Base-by-base conservation (phyloP, 2,329 filamentous ascomycete genomes). In the Ampelomyces quisqualis region DNA sequence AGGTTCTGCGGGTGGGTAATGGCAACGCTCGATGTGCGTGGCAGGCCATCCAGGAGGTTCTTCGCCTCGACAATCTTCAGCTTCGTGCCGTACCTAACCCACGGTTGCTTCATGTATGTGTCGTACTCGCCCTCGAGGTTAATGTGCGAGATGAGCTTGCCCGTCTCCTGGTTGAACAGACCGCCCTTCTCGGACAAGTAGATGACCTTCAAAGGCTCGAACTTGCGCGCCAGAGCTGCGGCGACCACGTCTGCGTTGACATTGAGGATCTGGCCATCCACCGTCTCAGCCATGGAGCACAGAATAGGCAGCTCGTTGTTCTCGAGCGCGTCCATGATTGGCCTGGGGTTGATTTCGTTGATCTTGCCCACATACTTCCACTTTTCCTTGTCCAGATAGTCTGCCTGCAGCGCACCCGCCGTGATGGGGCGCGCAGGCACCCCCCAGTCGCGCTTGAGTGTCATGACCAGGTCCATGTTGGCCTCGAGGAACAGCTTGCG, bases 141-240 rank as follows among this genome's bases (percentile, higher is more conserved):
- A 73, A 97, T 97, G 45, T 86, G 88, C 5, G 91, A 95, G 63
- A 97, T 97, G 75, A 95, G 95, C 75, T 91, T 85, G 44, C 86
- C 86, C n/a, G 85, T 88, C 51, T 95, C 88, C 45, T 90, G 90
- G 65, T 97, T 89, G 72, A 95, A 95, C 22, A 98, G 74, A 6
- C 91, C 93, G 34, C 93, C 93, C 78, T 97, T 97, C 74, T 98
- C 93, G 4, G 90, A 94, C n/a, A 97, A 78, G 68, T 96, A 98
- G 45, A 98, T 90, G 47, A 97, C 91, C 81, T 98, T 98, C 60
- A 97, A 75, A 18, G 93, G 93, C 71, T 97, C 85, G 38, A 98
- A 76, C 41, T 87, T 82, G 45, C 88, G 84, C 17, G 93, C 91
- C 47, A 98, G 77, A 73, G 96, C 91, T 52, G 90, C 90, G 20